Conservation (phyloP, 345 rosid genomes). For the Citrus trifoliata region DNA sequence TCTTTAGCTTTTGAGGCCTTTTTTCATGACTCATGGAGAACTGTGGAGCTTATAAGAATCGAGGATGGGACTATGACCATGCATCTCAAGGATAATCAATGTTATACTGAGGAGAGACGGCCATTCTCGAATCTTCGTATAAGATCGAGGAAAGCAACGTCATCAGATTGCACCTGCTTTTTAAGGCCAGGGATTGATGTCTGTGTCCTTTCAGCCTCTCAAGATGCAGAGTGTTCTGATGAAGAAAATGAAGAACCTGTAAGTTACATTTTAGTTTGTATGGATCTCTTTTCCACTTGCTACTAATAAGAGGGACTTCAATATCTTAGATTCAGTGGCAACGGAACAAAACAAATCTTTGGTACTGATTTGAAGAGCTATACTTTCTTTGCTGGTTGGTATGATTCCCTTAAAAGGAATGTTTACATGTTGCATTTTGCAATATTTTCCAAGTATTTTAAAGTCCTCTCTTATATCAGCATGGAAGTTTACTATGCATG, state of each 20-base stretch:
- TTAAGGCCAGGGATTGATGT: constrained; percentile 79
- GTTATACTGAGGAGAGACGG: constrained; percentile 31
- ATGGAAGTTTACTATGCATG: not conserved
- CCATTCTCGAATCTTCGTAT: constrained; percentile 58
- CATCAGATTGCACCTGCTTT: constrained; percentile 64
- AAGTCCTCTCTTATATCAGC: not conserved
- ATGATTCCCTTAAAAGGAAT: not conserved
- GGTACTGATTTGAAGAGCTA: not conserved
- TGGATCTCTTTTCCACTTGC: not conserved
- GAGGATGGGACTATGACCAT: constrained; percentile 47
- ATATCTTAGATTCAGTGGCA: not conserved
- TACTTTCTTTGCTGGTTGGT: not conserved
- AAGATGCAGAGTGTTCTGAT: constrained; percentile 16
- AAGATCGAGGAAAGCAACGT: constrained; percentile 62
- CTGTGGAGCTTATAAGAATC: constrained; percentile 49
- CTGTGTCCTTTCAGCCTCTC: constrained; percentile 45
- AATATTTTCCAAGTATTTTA: not conserved
- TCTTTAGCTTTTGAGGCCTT: constrained; percentile 77
- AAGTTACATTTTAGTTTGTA: constrained; percentile 10
- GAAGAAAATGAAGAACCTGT: constrained; percentile 42
- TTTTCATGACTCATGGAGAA: constrained; percentile 55
- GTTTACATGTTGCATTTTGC: not conserved
- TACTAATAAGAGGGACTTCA: not conserved
- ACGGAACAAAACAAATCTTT: not conserved
- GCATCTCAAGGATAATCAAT: constrained; percentile 34